Base-by-base conservation (phyloP, 495 filamentous ascomycete genomes). In the Melanomma pulvis-pyrius region DNA sequence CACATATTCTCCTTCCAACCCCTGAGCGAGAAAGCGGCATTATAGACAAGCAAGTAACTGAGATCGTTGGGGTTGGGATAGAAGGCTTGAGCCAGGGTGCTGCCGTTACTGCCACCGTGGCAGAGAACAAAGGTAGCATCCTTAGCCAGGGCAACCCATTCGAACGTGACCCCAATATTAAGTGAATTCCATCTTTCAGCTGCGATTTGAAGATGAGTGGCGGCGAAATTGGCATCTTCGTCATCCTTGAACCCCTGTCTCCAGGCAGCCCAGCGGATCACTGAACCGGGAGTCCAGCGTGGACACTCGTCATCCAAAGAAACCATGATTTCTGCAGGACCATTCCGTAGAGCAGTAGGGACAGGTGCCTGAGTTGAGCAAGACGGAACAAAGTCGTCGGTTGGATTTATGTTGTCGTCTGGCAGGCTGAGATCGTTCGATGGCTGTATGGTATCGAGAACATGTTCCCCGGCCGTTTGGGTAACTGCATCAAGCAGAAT, bases 1-100 rank as follows among this genome's bases (percentile, higher is more conserved):
- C 48, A 51, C 48, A 24, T 24, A n/a, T 26, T 51, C 26, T 51
- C 48, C 48, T 51, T 51, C 7, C 36, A 51, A 51, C 17, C n/a
- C 48, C n/a, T 9, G 11, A 51, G 7, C 48, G 48, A 51, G 48
- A 51, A 51, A 2, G 48, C 48, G 11, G n/a, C 2, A 9, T 3
- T 51, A 26, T 51, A 51, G 19, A 51, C 48, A n/a, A 24, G n/a
- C 3, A 51, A 5, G 48, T 51, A 51, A n/a, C 22, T 51, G 48
- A 51, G 48, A 3, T 9, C 8, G 8, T 51, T 51, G 2, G 48
- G 11, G n/a, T 51, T 51, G 17, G 48, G 48, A n/a, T 22, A 51
- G 22, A 51, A 51, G 4, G 19, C 48, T 2, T 5, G 11, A 29
- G 48, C 48, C 7, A 51, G 48, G n/a, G n/a, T n/a, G 24, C n/a